Base-by-base conservation (phyloP, 345 rosid genomes). In the Dipteronia dyeriana region DNA sequence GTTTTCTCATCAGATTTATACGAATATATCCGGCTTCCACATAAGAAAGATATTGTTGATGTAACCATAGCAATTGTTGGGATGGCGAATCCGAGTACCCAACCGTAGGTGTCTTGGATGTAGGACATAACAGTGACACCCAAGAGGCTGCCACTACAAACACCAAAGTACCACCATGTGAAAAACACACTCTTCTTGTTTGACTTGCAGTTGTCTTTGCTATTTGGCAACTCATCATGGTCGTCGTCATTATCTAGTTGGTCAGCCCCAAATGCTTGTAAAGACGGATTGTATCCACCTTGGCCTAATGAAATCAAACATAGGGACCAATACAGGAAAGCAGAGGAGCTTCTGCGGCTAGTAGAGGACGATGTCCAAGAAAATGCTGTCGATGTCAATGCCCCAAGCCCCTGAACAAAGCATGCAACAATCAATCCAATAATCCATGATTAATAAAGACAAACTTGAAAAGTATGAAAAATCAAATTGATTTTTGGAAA, bases 131-230 rank as follows among this genome's bases (percentile, higher is more conserved):
- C 69, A 5, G 91, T 91, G 79, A 91, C 93, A 74, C 99, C 99
- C 80, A 92, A 66, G 72, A 94, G 94, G 84, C 97, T 92, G 45
- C 99, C 97, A 65, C 84, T 85, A 74, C 98, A 96, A 13, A 92
- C 87, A 70, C 94, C 97, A 72, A 94, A 94, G 74, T 96, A 96
- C 97, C 98, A 91, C 89, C 94, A 92, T n/a, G 91, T 98, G 79
- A 96, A 96, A 77, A 94, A 94, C 63, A 63, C 41, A 31, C 84
- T 83, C 85, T 89, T 95, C 75, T 77, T 84, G 75, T 79, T 83
- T 0, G 92, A 77, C 59, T 83, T 85, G 74, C 61, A 43, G 31
- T 88, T 87, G 39, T 81, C 82, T 73, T 84, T 82, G 29, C 79
- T 75, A 22, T 75, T 56, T 38, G 93, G 92, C 62, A 87, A 34